Conservation (phyloP, 306 rosid species). For the Senna tora region DNA sequence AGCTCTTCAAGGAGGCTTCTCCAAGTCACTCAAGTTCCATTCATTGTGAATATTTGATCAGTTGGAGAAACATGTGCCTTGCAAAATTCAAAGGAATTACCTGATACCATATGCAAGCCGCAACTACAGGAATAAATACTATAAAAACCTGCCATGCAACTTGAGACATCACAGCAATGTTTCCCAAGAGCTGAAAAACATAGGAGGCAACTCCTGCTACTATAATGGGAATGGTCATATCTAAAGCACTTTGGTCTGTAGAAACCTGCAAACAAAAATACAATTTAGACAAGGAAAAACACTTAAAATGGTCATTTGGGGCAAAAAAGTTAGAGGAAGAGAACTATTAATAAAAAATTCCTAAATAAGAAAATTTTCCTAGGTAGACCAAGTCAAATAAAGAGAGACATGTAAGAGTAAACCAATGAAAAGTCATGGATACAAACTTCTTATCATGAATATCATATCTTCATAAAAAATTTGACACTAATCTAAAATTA, state of each 20-base stretch:
- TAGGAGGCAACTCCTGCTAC: not conserved
- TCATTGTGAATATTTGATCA: constrained; percentile 20
- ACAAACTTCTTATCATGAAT: no score
- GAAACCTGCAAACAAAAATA: constrained; percentile 43
- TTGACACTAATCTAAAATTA: no score
- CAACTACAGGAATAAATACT: constrained; percentile 51
- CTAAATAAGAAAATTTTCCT: not conserved
- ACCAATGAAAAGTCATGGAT: not conserved
- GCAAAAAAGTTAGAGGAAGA: not conserved
- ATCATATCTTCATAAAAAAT: no score
- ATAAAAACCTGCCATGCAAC: constrained; percentile 49
- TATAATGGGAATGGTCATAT: constrained; percentile 27
- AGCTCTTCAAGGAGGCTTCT: no score
- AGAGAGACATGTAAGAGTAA: constrained; percentile 3
- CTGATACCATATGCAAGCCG: constrained; percentile 47
- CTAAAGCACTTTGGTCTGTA: constrained; percentile 46
- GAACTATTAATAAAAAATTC: not conserved
- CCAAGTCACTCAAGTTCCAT: no score
- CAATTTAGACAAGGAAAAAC: constrained; percentile 8
- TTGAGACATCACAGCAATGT: constrained; percentile 44
- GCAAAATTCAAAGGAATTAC: not conserved
- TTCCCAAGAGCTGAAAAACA: constrained; percentile 35
- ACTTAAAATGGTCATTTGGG: not conserved
- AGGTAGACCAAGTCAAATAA: no score
- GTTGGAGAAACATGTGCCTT: not conserved